These are phyloP conservation scores for Trichosporon sp. DNA, from an alignment of 1,284 basidiomycete species.

Conservation along the genomic window DNA sequence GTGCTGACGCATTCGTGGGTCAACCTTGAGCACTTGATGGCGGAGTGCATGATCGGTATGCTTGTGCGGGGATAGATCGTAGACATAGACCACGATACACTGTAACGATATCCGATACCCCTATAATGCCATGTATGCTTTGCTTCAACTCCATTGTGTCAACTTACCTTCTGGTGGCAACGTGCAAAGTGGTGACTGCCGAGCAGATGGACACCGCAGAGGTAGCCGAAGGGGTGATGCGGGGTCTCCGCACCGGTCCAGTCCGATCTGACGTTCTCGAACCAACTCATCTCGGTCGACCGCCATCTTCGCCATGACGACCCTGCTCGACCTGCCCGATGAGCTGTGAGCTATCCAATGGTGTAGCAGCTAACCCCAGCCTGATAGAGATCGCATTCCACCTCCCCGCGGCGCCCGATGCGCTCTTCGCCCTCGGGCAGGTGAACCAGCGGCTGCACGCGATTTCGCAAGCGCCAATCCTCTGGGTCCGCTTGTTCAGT, in stretches of 20 bases:
- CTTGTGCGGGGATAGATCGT: conserved; percentile 59
- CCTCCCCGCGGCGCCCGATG: conserved; percentile 24
- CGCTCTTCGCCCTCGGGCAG: conserved; percentile 19
- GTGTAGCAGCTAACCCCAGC: conserved; percentile 15
- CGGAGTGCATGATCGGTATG: conserved; percentile 84
- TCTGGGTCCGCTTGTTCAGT: conserved; percentile 31
- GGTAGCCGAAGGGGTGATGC: not conserved
- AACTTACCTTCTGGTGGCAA: not conserved
- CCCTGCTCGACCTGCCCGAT: conserved; percentile 29
- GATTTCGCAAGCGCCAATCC: conserved; percentile 25
- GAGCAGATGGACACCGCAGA: not conserved
- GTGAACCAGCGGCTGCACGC: conserved; percentile 25
- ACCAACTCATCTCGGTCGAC: not conserved
- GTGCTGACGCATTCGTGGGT: conserved; percentile 77
- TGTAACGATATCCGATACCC: not conserved
- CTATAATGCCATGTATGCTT: not conserved
- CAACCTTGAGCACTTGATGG: conserved; percentile 87
- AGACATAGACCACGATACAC: not conserved
- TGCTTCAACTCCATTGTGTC: not conserved
- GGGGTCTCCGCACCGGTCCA: not conserved
- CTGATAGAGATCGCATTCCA: conserved; percentile 27
- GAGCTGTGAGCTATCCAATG: conserved; percentile 30
- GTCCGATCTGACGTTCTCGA: not conserved
- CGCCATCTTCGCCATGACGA: not conserved
- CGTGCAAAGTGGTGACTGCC: not conserved